Evolutionary conservation across 352 stramenopile species (phyloP).

Genomic region (Peronospora destructor): DNA sequence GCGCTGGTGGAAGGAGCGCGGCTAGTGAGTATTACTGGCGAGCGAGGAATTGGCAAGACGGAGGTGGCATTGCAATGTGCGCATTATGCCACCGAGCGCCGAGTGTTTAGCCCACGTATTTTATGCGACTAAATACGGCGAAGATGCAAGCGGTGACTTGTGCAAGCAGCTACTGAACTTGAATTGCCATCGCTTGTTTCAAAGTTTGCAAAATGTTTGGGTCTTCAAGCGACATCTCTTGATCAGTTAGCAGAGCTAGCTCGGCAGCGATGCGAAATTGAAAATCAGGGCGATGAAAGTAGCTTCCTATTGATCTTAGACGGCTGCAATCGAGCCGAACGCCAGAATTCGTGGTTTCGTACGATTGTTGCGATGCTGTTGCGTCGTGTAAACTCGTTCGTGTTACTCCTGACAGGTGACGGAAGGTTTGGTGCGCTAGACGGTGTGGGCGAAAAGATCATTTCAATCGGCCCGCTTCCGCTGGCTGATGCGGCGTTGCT

Average conservation of each 20-base stretch:
- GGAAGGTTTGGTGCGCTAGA: constrained; percentile 72
- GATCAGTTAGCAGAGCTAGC: constrained; percentile 51
- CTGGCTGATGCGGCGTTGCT: constrained; percentile 58
- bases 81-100: no score
- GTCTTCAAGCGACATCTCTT: constrained; percentile 23
- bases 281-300: constrained; percentile 24
- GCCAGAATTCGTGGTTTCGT: constrained; percentile 40
- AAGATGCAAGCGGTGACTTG: constrained; percentile 27
- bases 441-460: constrained; percentile 75
- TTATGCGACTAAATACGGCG: no score
- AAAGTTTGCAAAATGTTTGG: constrained; percentile 42
- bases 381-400: constrained; percentile 55
- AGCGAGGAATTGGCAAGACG: no score
- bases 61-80: no score
- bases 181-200: constrained; percentile 5
- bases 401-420: constrained; percentile 61
- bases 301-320: constrained; percentile 71
- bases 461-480: constrained; percentile 55
- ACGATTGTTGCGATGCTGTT: constrained; percentile 43
- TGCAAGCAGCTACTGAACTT: not conserved
- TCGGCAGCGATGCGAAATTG: constrained; percentile 32
- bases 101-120: no score
- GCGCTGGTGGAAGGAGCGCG: no score
- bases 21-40: no score
- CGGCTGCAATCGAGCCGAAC: constrained; percentile 53